A percentile compares a stretch with the other conserved stretches of the same genome.
These are phyloP conservation scores for Epichloe brachyelytri DNA, from an alignment of 2,329 filamentous ascomycete genomes.

Conservation along the genomic window DNA sequence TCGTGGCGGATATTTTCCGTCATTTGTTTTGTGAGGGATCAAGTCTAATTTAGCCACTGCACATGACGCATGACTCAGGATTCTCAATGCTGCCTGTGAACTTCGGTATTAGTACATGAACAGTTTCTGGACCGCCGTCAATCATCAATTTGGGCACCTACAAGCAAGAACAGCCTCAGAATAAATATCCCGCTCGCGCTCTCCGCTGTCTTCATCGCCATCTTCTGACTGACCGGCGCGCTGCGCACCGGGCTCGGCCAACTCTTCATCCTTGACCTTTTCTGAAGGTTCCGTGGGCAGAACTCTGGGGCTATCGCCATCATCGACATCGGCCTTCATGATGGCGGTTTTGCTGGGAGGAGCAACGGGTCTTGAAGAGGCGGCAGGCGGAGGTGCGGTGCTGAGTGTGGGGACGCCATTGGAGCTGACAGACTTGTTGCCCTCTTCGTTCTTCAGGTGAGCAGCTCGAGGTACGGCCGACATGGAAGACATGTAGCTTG, in stretches of 20 bases:
- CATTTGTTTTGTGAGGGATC: constrained; percentile 2
- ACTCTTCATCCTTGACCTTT: constrained; percentile 50
- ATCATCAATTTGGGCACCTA: constrained; percentile 30
- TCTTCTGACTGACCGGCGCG: constrained; percentile 55
- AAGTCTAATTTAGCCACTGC: constrained; percentile 59
- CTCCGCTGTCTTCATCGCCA: constrained; percentile 53
- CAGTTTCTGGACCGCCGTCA: neutral
- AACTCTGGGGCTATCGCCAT: constrained; percentile 68
- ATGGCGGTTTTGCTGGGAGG: constrained; percentile 49
- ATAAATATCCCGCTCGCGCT: constrained; percentile 85
- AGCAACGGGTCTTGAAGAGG: constrained; percentile 30
- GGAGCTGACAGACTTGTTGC: constrained; percentile 24
- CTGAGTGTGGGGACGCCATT: constrained; percentile 59
- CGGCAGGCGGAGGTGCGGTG: constrained; percentile 47
- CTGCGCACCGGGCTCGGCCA: constrained; percentile 44
- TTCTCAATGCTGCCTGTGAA: constrained; percentile 80
- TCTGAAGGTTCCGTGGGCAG: constrained; percentile 59
- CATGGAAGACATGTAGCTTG: constrained; percentile 42
- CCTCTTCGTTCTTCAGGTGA: constrained; percentile 44
- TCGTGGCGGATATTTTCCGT: neutral
- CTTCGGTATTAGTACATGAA: constrained; percentile 3
- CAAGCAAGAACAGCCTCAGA: constrained; percentile 83
- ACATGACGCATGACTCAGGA: constrained; percentile 91
- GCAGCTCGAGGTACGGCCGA: constrained; percentile 55
- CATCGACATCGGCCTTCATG: constrained; percentile 65